Evolutionary conservation across 164 flowering plant species (phyloP).

Genomic region (Buxus sempervirens): DNA sequence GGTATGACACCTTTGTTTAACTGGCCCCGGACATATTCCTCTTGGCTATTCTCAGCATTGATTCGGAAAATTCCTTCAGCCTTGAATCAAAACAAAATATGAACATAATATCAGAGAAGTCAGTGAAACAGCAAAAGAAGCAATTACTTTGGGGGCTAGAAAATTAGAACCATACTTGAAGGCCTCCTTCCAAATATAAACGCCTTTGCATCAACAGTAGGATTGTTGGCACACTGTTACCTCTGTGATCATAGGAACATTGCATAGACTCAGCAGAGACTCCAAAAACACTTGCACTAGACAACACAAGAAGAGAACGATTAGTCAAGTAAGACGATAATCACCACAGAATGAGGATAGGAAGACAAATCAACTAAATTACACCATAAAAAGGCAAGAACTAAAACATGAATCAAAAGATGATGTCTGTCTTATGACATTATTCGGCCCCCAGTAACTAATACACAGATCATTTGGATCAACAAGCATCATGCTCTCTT

Average conservation of each 20-base stretch:
- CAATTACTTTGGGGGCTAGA: not conserved
- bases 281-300: constrained; percentile 88
- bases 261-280: constrained; percentile 97
- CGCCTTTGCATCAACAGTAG: constrained; percentile 86
- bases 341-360: not conserved
- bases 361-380: not conserved
- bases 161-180: constrained; percentile 49
- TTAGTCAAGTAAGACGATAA: not conserved
- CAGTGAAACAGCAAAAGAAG: not conserved
- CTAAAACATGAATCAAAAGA: not conserved
- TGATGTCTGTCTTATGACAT: not conserved
- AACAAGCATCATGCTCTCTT: not conserved
- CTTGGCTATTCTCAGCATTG: constrained; percentile 66
- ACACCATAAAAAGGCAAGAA: not conserved
- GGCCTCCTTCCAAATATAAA: constrained; percentile 75
- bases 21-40: constrained; percentile 49
- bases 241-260: constrained; percentile 75
- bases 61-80: constrained; percentile 77
- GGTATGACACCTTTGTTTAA: constrained; percentile 61
- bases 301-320: constrained; percentile 12
- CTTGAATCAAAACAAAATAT: constrained; percentile 28
- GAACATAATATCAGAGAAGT: not conserved
- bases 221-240: constrained; percentile 92
- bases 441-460: not conserved
- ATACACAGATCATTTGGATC: not conserved